Evolutionary conservation across 2,329 filamentous ascomycete species (phyloP), one percentile per base, ranked within the genome.

Genomic region (Cordyceps sp.): DNA sequence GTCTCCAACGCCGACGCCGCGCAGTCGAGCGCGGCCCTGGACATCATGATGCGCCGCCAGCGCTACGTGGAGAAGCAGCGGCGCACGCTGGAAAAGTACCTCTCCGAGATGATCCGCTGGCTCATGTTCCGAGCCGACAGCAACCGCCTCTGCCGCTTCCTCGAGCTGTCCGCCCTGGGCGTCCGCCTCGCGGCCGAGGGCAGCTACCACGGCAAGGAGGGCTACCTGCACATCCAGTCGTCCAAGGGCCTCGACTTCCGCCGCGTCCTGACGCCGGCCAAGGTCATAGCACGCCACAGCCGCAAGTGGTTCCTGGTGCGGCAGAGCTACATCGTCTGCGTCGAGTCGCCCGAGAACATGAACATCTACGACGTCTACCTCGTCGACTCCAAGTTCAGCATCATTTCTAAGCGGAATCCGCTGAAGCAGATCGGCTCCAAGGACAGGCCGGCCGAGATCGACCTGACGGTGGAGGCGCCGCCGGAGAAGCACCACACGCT

Each of bases 311-410:
- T 98, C 50, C 64, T 96, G 15, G 85, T 98, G n/a, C 69, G 90
- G 32, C 86, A 96, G 54, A 96, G 85, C 58, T 98, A 98, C 48
- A 78, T 98, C 37, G 88, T 93, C 28, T 94, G 88, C 43, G 86
- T 96, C n/a, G 88, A 96, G 50, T 94, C 90, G 0, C 90, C 90
- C 0, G 88, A 96, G 52, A 93, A 93, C 45, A 93, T 96, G 80
- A 88, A 93, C 46, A 92, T 96, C 22, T 94, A 93, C 51, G 92
- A 98, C 55, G 90, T 98, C 16, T 96, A 94, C 53, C 66, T 98
- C n/a, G 82, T 96, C 18, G 90, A 98, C 49, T 69, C 80, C 2
- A 78, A 81, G 45, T 98, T 98, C 55, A 66, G 70, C 32, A 75
- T 94, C 31, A 75, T 85, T 39, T 73, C 80, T 34, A 85, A 85